These are phyloP conservation scores for Neurospora sp. DNA, from an alignment of 2,329 filamentous ascomycete species.

Conservation along the genomic window DNA sequence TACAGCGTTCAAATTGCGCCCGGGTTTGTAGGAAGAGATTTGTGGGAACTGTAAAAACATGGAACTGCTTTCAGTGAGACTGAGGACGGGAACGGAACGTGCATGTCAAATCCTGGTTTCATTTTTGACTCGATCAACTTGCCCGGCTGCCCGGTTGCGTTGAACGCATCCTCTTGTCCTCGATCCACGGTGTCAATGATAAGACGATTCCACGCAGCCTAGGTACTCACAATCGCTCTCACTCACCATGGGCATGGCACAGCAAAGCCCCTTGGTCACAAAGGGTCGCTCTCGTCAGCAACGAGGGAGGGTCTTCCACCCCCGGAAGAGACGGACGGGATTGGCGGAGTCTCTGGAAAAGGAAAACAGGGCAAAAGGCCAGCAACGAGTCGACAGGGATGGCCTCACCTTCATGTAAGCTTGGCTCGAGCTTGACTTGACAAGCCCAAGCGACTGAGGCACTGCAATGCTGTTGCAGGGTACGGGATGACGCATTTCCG, in stretches of 20 bases:
- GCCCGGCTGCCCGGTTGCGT: background rate
- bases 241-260: background rate
- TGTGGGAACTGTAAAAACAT: background rate
- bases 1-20: background rate
- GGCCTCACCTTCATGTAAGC: background rate
- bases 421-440: background rate
- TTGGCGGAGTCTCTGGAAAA: background rate
- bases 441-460: background rate
- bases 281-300: background rate
- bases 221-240: background rate
- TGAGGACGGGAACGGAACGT: background rate
- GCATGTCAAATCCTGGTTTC: background rate
- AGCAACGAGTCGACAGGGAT: background rate
- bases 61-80: background rate
- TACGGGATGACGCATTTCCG: background rate
- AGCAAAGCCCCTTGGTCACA: background rate
- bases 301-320: background rate
- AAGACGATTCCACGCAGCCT: background rate
- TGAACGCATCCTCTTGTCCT: background rate
- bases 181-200: background rate
- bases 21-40: background rate
- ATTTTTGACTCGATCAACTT: background rate
- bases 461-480: background rate
- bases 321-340: background rate
- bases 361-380: background rate